Conservation (phyloP, 352 stramenopile genomes). For the Phytophthora podocarpi region DNA sequence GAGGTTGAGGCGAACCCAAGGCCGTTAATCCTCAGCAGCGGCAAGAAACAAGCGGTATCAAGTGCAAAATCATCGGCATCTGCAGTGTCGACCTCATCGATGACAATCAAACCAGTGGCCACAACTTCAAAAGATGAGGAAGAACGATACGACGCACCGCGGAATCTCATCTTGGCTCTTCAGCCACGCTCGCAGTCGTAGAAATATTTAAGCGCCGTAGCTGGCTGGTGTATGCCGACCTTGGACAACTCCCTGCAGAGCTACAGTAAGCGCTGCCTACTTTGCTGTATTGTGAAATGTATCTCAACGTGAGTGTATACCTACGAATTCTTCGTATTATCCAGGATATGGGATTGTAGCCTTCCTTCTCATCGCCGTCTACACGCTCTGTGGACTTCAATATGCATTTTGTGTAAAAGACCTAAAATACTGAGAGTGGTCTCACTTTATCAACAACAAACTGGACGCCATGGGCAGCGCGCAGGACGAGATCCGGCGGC, state of each 20-base stretch:
- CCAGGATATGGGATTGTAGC: too few species aligned
- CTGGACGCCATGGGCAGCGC: conserved; percentile 10
- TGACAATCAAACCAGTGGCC: background rate
- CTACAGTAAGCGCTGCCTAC: background rate
- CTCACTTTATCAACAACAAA: too few species aligned
- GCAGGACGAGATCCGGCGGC: conserved; percentile 41
- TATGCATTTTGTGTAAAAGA: too few species aligned
- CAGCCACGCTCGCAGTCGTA: conserved; percentile 30
- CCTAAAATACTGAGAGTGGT: too few species aligned
- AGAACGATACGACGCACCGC: conserved; percentile 25
- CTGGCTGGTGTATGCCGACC: too few species aligned
- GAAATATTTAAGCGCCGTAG: conserved; percentile 32
- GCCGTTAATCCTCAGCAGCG: conserved; percentile 3
- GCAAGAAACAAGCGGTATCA: background rate
- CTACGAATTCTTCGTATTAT: background rate
- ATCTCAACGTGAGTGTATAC: conserved; percentile 14
- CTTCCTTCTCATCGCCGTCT: too few species aligned
- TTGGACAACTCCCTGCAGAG: too few species aligned
- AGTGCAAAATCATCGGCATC: conserved; percentile 4
- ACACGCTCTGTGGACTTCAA: too few species aligned
- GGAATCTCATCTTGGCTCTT: conserved; percentile 32
- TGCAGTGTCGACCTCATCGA: background rate
- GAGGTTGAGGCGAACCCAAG: conserved; percentile 19
- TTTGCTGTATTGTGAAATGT: conserved; percentile 27
- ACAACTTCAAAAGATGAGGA: conserved; percentile 25